Evolutionary conservation across 345 rosid species (phyloP).

Genomic region (Streptanthus diversifolius): DNA sequence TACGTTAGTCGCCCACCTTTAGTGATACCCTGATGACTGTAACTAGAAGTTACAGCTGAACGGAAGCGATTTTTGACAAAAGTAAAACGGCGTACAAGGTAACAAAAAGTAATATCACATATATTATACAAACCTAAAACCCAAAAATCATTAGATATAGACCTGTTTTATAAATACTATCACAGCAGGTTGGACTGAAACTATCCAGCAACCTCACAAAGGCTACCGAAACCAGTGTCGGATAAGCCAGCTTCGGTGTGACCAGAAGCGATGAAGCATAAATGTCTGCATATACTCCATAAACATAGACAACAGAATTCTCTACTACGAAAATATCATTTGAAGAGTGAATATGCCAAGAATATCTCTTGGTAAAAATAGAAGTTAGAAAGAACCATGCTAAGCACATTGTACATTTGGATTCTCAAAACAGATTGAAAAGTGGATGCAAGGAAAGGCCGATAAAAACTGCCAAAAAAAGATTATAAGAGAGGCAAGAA

Average conservation of each 20-base stretch:
- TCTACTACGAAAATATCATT: constrained; percentile 1
- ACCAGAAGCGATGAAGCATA: constrained; percentile 3
- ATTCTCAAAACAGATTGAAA: not conserved
- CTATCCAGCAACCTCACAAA: constrained; percentile 12
- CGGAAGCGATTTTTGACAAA: not conserved
- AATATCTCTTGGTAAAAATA: not conserved
- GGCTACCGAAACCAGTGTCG: constrained; percentile 10
- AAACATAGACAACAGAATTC: not conserved
- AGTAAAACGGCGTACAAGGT: not conserved
- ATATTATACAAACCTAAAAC: not conserved
- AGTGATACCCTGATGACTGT: constrained; percentile 17
- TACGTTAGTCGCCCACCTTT: constrained; percentile 17
- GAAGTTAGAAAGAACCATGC: constrained; percentile 6
- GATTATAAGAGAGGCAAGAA: not conserved
- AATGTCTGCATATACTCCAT: constrained; percentile 19
- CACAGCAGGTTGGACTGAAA: constrained; percentile 10
- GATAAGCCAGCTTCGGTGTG: constrained; percentile 1
- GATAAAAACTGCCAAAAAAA: not conserved
- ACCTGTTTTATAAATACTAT: constrained; percentile 8
- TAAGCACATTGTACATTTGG: not conserved
- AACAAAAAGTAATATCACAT: not conserved
- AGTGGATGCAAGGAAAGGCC: not conserved
- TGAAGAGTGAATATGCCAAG: not conserved
- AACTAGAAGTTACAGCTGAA: constrained; percentile 10
- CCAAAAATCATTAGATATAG: not conserved